Evolutionary conservation across 202 grass and related monocot species (phyloP).

Genomic region (Hordeum pubiflorum): DNA sequence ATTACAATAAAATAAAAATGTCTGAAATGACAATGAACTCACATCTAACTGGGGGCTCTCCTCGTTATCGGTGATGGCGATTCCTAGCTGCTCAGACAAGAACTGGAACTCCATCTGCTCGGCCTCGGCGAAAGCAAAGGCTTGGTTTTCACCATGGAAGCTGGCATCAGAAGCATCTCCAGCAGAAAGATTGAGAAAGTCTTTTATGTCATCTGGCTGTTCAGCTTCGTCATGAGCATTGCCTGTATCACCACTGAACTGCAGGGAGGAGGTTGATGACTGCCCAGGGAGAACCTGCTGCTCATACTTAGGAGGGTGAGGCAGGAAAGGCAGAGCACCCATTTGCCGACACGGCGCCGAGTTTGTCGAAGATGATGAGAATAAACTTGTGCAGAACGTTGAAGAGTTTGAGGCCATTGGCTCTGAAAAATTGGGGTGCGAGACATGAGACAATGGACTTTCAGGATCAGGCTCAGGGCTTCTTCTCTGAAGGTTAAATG

Average conservation of each 20-base stretch:
- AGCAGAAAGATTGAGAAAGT: constrained; percentile 67
- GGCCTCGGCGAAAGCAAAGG: constrained; percentile 40
- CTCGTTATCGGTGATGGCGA: constrained; percentile 75
- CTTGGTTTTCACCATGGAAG: constrained; percentile 54
- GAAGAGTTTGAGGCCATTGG: constrained; percentile 64
- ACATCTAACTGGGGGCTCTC: constrained; percentile 78
- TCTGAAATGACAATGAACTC: constrained; percentile 22
- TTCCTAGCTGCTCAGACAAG: constrained; percentile 82
- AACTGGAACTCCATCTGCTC: constrained; percentile 90
- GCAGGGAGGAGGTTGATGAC: constrained; percentile 36
- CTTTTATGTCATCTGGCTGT: constrained; percentile 54
- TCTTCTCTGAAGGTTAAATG: constrained; percentile 37
- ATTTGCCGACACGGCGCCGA: constrained; percentile 26
- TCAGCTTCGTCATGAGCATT: constrained; percentile 37
- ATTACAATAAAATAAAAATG: background rate
- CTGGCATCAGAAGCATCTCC: constrained; percentile 63
- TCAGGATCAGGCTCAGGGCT: constrained; percentile 39
- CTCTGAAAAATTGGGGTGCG: constrained; percentile 55
- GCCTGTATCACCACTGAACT: constrained; percentile 24
- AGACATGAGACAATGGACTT: constrained; percentile 33
- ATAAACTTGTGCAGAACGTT: constrained; percentile 83
- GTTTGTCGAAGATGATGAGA: constrained; percentile 54
- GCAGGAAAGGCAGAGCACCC: constrained; percentile 61
- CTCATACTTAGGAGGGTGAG: constrained; percentile 65
- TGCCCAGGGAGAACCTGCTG: constrained; percentile 32